Percentiles rank a stretch among this genome's conserved stretches.
phyloP scores from a whole-genome alignment of 169 alveolate species.

The Plasmodium yoelii region DNA sequence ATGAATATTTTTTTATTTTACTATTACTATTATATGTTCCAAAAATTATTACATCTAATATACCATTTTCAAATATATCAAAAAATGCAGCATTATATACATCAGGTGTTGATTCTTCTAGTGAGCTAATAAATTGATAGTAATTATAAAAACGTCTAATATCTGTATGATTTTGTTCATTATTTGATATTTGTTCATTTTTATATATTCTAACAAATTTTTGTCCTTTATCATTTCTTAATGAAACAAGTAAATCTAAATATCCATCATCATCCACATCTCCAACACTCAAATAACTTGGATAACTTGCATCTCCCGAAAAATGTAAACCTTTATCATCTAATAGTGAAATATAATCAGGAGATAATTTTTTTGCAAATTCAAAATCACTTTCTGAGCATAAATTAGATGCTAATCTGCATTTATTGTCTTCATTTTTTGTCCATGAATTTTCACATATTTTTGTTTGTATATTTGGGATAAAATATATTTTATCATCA shows the following conservation, averaged over 20 bases:
- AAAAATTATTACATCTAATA: slow-evolving; percentile 79
- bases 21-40: slow-evolving; percentile 52
- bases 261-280: slow-evolving; percentile 74
- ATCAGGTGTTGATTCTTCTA: slow-evolving; percentile 35
- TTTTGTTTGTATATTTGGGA: slow-evolving; percentile 81
- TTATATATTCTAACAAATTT: slow-evolving; percentile 70
- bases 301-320: slow-evolving; percentile 52
- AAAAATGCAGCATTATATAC: slow-evolving; percentile 78
- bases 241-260: slow-evolving; percentile 52
- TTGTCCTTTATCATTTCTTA: slow-evolving; percentile 66
- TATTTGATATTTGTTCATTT: slow-evolving; percentile 27
- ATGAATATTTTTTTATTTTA: slow-evolving; percentile 33
- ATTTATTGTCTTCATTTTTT: slow-evolving; percentile 77
- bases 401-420: slow-evolving; percentile 84
- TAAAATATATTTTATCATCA: slow-evolving; percentile 57
- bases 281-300: slow-evolving; percentile 64
- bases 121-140: slow-evolving; percentile 58
- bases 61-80: slow-evolving; percentile 81
- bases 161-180: slow-evolving; percentile 30
- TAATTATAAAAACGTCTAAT: slow-evolving; percentile 51
- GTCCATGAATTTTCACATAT: slow-evolving; percentile 84
- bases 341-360: slow-evolving; percentile 27
- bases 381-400: slow-evolving; percentile 83
- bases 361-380: slow-evolving; percentile 51
- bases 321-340: slow-evolving; percentile 67